phyloP scores from a whole-genome alignment of 148 eudicot genomes.

The Fagopyrum tataricum region DNA sequence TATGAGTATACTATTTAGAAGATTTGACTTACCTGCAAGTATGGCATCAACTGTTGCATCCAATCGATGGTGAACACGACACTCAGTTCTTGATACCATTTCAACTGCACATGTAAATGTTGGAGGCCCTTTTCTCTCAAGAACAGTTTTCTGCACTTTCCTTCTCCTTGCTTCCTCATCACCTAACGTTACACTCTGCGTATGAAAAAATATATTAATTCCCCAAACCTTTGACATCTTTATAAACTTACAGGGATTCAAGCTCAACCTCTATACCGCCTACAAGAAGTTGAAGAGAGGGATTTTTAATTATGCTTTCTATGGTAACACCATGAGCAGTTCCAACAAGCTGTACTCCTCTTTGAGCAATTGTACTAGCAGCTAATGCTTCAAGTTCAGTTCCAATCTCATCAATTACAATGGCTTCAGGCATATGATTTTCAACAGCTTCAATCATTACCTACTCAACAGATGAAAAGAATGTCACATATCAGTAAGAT shows the following conservation, averaged over 20 bases:
- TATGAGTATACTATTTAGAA: background rate
- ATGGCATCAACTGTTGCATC: conserved; percentile 94
- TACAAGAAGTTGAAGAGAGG: conserved; percentile 86
- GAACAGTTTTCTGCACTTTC: conserved; percentile 95
- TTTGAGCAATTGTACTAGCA: conserved; percentile 97
- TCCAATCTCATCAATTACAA: conserved; percentile 97
- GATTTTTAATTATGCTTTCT: conserved; percentile 83
- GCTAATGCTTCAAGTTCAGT: conserved; percentile 97
- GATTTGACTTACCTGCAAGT: conserved; percentile 52
- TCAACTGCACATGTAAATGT: conserved; percentile 94
- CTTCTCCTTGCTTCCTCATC: conserved; percentile 98
- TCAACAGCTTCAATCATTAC: conserved; percentile 99
- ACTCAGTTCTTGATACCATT: conserved; percentile 83
- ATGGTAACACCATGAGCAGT: conserved; percentile 97
- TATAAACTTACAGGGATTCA: background rate
- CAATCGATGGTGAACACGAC: conserved; percentile 80
- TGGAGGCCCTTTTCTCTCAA: conserved; percentile 96
- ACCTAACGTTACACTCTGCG: conserved; percentile 91
- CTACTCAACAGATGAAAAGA: conserved; percentile 21
- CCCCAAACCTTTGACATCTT: background rate
- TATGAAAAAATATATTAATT: background rate
- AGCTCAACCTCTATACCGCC: conserved; percentile 85
- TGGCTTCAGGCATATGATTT: conserved; percentile 95
- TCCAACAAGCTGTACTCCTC: conserved; percentile 99
- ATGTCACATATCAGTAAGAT: background rate